phyloP scores from a whole-genome alignment of 2,329 filamentous ascomycete species.

The Zarea fungicola region DNA sequence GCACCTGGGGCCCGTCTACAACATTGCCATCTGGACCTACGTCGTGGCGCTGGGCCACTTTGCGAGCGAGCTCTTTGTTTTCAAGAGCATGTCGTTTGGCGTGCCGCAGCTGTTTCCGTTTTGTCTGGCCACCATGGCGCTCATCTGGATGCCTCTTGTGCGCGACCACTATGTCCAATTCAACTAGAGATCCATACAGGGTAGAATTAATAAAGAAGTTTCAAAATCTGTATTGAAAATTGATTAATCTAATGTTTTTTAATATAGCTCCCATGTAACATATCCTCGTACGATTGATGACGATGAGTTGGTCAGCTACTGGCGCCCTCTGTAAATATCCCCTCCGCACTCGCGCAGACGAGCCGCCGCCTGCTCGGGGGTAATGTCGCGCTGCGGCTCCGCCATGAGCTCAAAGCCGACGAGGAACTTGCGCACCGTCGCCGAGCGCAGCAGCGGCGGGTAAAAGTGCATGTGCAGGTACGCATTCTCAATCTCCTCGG shows the following conservation, averaged over 20 bases:
- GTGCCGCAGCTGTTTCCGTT: constrained; percentile 53
- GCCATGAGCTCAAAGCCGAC: constrained; percentile 96
- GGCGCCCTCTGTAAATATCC: constrained; percentile 73
- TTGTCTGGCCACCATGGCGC: constrained; percentile 42
- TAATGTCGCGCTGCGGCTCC: constrained; percentile 97
- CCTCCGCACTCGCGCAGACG: constrained; percentile 72
- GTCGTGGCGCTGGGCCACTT: constrained; percentile 74
- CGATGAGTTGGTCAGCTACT: constrained; percentile 10
- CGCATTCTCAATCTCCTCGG: constrained; percentile 78
- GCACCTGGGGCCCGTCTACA: constrained; percentile 65
- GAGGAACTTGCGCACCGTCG: constrained; percentile 91
- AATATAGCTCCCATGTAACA: too few relatives aligned
- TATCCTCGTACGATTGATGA: too few relatives aligned
- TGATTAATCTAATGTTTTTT: too few relatives aligned
- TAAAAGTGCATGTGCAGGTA: constrained; percentile 99
- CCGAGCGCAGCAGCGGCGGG: constrained; percentile 84
- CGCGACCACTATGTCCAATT: constrained; percentile 62
- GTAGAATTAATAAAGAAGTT: too few relatives aligned
- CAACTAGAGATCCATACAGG: too few relatives aligned
- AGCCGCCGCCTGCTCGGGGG: constrained; percentile 86
- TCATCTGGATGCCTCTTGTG: constrained; percentile 61
- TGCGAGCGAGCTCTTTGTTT: constrained; percentile 73
- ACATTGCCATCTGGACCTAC: constrained; percentile 79
- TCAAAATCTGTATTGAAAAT: too few relatives aligned
- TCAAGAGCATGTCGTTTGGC: constrained; percentile 65